phyloP scores from a whole-genome alignment of 2,329 filamentous ascomycete genomes.

The Alternaria alternata region DNA sequence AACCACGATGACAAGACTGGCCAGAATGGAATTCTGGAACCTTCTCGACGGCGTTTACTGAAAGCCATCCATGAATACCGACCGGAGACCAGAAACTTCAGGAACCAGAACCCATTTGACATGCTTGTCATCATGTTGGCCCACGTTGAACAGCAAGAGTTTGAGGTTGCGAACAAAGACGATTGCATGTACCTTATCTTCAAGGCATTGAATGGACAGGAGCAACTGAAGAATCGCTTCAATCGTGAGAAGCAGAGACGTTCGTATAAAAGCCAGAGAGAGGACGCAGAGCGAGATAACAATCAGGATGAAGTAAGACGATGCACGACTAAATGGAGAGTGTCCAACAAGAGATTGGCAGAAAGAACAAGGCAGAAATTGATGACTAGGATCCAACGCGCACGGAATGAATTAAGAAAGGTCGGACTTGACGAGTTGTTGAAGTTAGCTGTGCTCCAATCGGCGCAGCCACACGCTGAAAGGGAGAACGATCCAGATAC shows the following conservation, averaged over 20 bases:
- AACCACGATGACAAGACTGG: neutral
- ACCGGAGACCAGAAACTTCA: slow-evolving; percentile 28
- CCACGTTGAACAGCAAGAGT: slow-evolving; percentile 21
- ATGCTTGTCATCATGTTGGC: slow-evolving; percentile 30
- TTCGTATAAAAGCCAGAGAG: slow-evolving; percentile 7
- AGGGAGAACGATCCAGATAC: neutral
- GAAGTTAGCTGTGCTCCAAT: slow-evolving; percentile 20
- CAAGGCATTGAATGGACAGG: slow-evolving; percentile 18
- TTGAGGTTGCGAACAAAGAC: slow-evolving; percentile 22
- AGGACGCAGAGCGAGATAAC: slow-evolving; percentile 8
- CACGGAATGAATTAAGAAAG: slow-evolving; percentile 13
- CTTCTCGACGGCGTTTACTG: slow-evolving; percentile 13
- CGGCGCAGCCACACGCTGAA: slow-evolving; percentile 21
- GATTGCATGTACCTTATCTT: slow-evolving; percentile 24
- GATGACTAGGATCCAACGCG: slow-evolving; percentile 15
- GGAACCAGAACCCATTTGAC: slow-evolving; percentile 18
- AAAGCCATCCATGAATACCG: slow-evolving; percentile 27
- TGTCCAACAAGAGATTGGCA: slow-evolving; percentile 5
- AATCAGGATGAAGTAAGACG: slow-evolving; percentile 6
- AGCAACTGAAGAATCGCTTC: slow-evolving; percentile 8
- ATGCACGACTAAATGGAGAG: neutral
- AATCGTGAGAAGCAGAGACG: slow-evolving; percentile 4
- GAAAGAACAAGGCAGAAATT: slow-evolving; percentile 3
- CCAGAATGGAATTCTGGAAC: slow-evolving; percentile 11
- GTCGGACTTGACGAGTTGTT: slow-evolving; percentile 19